Evolutionary conservation across 164 flowering plant genomes (phyloP), one percentile per base, ranked within the genome.

Genomic region (Protea cynaroides): DNA sequence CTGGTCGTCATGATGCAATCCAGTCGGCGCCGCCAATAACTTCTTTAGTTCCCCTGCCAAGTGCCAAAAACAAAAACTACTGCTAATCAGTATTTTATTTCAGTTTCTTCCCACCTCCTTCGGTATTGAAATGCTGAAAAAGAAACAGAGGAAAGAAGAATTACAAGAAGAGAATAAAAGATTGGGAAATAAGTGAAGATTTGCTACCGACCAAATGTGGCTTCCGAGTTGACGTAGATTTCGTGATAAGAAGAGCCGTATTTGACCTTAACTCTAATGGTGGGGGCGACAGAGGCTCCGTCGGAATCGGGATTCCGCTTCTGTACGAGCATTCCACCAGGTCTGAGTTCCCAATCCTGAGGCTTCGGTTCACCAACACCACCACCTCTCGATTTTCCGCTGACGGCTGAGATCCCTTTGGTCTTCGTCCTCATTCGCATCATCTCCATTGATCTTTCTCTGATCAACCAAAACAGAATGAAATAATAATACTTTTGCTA

Each of bases 241-340:
- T 40, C 46, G 14, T 40, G 46, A 40, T 40, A 40, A 40, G 46
- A 40, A 9, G 0, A 40, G 8, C 46, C 46, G 14, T 86, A 78
- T 29, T 86, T 86, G 68, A 88, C 89, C 65, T 84, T 71, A 50
- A 86, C 85, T 56, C 86, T 68, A 53, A 88, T 80, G 1, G 82
- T 79, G 25, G 89, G 88, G 3, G 77, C 77, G 8, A 82, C 81
- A 11, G 46, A 62, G 0, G 25, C 59, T 15, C 69, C 73, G 58
- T 83, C 85, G 15, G 79, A 72, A 51, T 83, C 84, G 11, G 74
- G 65, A 44, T 59, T 59, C 14, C 94, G 69, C 65, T 70, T 81
- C 84, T 88, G 94, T 2, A 88, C 94, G 70, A 88, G 64, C 94
- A 88, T 88, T 61, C 94, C 90, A 37, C 90, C 84, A 4, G 91